A percentile compares a stretch with the other conserved stretches of the same genome.
Evolutionary conservation across 192 early-diverging fungal genomes (phyloP).

Genomic region (Glomus cerebriforme): DNA sequence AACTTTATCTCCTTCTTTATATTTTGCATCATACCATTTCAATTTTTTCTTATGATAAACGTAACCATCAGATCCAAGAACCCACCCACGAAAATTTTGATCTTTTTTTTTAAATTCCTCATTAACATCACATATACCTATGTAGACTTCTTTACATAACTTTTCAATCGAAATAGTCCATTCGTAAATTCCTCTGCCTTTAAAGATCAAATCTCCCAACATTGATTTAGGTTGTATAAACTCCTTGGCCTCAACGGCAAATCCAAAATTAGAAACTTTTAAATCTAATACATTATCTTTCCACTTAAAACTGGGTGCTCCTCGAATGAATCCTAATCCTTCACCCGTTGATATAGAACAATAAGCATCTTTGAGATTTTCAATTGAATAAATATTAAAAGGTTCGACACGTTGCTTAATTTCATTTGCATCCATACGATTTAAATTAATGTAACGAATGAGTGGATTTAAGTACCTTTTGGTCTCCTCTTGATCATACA

Average conservation of each 20-base stretch:
- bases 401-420: not conserved
- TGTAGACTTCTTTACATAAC: not conserved
- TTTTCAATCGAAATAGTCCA: not conserved
- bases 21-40: slow-evolving; percentile 8
- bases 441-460: not conserved
- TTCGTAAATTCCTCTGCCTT: slow-evolving; percentile 1
- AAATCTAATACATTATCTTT: not conserved
- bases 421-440: not conserved
- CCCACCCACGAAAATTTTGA: not conserved
- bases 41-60: not conserved
- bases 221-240: no score
- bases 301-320: not conserved
- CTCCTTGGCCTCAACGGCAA: not conserved
- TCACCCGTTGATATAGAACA: not conserved
- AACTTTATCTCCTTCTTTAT: not conserved
- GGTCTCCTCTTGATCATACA: not conserved
- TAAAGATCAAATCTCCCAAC: not conserved
- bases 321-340: not conserved
- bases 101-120: not conserved
- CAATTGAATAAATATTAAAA: not conserved
- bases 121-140: slow-evolving; percentile 1
- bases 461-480: not conserved
- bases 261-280: not conserved
- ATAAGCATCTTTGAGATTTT: not conserved
- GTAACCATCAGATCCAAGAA: not conserved